phyloP scores from a whole-genome alignment of 192 early-diverging fungal genomes.

The Polychytrium aggregatum region DNA sequence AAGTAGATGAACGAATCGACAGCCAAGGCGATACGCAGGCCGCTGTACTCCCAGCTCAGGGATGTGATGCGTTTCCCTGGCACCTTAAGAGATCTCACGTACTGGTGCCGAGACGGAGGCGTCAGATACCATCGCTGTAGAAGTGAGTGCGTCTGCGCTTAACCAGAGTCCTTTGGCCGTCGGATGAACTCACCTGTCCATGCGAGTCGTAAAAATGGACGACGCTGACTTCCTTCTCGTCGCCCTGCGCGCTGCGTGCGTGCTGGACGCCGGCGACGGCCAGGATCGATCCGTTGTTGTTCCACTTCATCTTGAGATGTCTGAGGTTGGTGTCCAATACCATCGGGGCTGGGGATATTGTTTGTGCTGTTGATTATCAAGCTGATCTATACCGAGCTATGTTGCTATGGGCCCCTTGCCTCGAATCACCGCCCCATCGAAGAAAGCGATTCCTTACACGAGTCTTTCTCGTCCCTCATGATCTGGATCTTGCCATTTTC shows the following conservation, averaged over 20 bases:
- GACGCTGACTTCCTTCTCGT: constrained; percentile 43
- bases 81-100: constrained; percentile 42
- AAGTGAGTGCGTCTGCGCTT: too few species aligned
- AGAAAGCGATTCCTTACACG: constrained; percentile 9
- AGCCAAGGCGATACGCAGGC: constrained; percentile 42
- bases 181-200: constrained; percentile 29
- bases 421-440: too few species aligned
- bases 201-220: constrained; percentile 42
- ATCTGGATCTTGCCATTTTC: constrained; percentile 52
- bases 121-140: too few species aligned
- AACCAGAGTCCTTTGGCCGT: too few species aligned
- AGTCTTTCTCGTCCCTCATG: constrained; percentile 40
- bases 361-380: neutral
- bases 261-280: constrained; percentile 43
- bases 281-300: constrained; percentile 39
- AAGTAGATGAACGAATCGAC: constrained; percentile 55
- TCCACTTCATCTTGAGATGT: constrained; percentile 43
- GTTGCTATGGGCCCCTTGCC: too few species aligned
- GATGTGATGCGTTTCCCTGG: constrained; percentile 42
- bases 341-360: constrained; percentile 22
- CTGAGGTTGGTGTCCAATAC: constrained; percentile 43
- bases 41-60: constrained; percentile 46
- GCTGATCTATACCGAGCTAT: neutral
- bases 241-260: constrained; percentile 31
- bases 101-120: too few species aligned